Evolutionary conservation across 2,329 filamentous ascomycete genomes (phyloP), one percentile per base, ranked within the genome.

Genomic region (Talaromyces rugulosus): DNA sequence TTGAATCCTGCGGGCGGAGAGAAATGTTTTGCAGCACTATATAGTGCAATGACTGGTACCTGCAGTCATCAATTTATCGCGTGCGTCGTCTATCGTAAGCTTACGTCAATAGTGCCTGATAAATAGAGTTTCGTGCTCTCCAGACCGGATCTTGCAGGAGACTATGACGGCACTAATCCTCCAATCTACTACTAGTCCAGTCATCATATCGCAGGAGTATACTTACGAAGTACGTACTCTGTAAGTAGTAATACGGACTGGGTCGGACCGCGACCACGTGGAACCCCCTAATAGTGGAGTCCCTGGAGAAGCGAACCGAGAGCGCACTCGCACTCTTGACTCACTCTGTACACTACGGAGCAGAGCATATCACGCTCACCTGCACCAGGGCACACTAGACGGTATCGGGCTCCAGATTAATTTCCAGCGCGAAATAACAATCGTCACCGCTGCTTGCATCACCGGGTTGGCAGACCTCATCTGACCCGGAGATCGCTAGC

Each of bases 261-360:
- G 56, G 50, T 51, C 56, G 56, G 56, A 51, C 56, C 56, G 56
- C 40, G 56, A 27, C 56, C 56, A 58, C 56, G 56, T 58, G 56
- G 56, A 40, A 40, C 34, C 3, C 12, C 4, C 14, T 23, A 16
- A 2, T 7, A 34, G 33, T 34, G 33, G 33, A 34, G 33, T 34
- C 33, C 11, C 33, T 12, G 33, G 31, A 8, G 11, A 12, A 12
- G 9, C 33, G 33, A 34, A 34, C 16, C 36, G 36, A 40, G 36
- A 40, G 16, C 36, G 36, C 36, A 40, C 16, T 36, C 6, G 23
- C 23, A 23, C 23, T 23, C 23, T 23, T 23, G 23, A 23, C 23
- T 23, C 23, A 23, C 23, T 23, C 23, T 23, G 23, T 23, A 23
- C 23, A 23, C 23, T 23, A 23, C 23, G 23, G 23, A 23, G 23